These are phyloP conservation scores for Ormosia semicastrata DNA, from an alignment of 306 rosid genomes.

Conservation along the genomic window DNA sequence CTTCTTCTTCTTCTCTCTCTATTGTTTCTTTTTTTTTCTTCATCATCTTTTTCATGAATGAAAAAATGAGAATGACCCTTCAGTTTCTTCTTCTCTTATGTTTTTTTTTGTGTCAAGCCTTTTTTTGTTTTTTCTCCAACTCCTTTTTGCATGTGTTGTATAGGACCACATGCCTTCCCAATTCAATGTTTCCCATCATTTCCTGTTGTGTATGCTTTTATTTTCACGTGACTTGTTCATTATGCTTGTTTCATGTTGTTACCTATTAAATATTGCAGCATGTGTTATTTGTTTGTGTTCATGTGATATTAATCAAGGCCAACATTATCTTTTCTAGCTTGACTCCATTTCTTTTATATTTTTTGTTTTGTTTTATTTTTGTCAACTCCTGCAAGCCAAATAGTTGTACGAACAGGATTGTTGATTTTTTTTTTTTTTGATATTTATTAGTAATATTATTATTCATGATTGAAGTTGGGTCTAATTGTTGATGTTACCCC, in stretches of 20 bases:
- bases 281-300: slow-evolving; percentile 6
- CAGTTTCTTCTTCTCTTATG: not conserved
- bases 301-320: not conserved
- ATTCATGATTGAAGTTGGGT: slow-evolving; percentile 5
- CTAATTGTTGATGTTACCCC: not conserved
- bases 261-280: slow-evolving; percentile 19
- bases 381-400: not conserved
- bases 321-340: not conserved
- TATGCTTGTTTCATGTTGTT: slow-evolving; percentile 4
- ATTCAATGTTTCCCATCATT: not conserved
- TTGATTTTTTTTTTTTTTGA: not conserved
- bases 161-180: not conserved
- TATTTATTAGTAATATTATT: not conserved
- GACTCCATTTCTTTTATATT: not conserved
- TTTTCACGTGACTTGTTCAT: slow-evolving; percentile 23
- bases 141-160: slow-evolving; percentile 18
- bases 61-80: not conserved
- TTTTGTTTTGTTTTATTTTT: not conserved
- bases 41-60: not conserved
- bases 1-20: not conserved
- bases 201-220: not conserved
- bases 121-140: not conserved
- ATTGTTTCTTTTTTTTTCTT: not conserved
- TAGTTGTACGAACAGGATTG: not conserved
- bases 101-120: not conserved